Conservation (phyloP, 2,329 filamentous ascomycete genomes). For the Verticillium zaregamsianum region DNA sequence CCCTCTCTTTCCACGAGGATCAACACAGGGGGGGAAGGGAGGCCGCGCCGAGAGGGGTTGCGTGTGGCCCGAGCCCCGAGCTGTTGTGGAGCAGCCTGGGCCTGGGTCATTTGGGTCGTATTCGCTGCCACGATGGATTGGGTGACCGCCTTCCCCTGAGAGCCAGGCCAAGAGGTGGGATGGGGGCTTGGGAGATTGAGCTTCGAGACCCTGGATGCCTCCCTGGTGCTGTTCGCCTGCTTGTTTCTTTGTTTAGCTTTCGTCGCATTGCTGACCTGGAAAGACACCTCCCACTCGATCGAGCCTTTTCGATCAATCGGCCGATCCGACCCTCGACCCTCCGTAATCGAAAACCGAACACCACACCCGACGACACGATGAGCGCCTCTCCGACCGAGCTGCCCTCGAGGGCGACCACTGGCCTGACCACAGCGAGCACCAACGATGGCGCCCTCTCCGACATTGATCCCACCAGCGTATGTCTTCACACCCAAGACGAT, state of each 20-base stretch:
- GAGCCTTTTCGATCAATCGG: not conserved
- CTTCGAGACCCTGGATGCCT: not conserved
- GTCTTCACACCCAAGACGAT: constrained; percentile 17
- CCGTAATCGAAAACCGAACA: constrained; percentile 16
- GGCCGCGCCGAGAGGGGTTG: not conserved
- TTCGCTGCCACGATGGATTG: not conserved
- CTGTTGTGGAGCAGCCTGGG: not conserved
- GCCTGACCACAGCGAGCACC: constrained; percentile 14
- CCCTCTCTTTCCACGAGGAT: not conserved
- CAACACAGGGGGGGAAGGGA: not conserved
- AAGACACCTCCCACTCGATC: not conserved
- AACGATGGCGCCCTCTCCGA: constrained; percentile 58
- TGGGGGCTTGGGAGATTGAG: not conserved
- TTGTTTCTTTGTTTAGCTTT: not conserved
- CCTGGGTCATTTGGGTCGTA: not conserved
- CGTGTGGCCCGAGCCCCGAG: not conserved
- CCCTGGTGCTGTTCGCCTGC: not conserved
- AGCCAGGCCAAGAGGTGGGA: not conserved
- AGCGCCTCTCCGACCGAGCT: constrained; percentile 23
- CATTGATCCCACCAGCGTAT: constrained; percentile 53
- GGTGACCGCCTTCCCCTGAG: not conserved
- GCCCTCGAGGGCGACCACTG: constrained; percentile 44
- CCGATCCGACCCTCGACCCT: not conserved
- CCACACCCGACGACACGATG: constrained; percentile 15
- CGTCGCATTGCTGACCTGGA: not conserved